These are phyloP conservation scores for Cercospora canescens DNA, from an alignment of 2,329 filamentous ascomycete species.

Conservation along the genomic window DNA sequence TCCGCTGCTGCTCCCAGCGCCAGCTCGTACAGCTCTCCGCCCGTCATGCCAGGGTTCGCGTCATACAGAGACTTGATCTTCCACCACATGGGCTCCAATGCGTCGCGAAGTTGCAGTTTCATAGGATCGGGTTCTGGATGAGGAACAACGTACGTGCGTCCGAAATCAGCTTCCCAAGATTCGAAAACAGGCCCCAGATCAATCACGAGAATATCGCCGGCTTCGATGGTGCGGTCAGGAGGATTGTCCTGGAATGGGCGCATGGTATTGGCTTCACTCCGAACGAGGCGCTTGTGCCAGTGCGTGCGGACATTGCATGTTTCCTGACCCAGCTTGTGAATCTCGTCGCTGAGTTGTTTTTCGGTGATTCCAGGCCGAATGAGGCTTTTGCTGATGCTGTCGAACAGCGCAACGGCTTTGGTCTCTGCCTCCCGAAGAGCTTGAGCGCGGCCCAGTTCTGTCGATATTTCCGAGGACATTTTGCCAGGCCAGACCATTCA, in stretches of 20 bases:
- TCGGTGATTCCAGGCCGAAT: slow-evolving; percentile 52
- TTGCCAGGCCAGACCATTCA: too few relatives aligned
- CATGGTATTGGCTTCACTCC: slow-evolving; percentile 53
- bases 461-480: too few relatives aligned
- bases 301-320: slow-evolving; percentile 50
- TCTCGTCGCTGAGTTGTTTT: slow-evolving; percentile 50
- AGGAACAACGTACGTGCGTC: slow-evolving; percentile 53
- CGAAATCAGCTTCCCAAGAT: slow-evolving; percentile 56
- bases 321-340: slow-evolving; percentile 46
- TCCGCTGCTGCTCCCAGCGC: slow-evolving; percentile 32
- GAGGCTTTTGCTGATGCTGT: slow-evolving; percentile 50
- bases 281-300: slow-evolving; percentile 56
- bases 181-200: slow-evolving; percentile 56
- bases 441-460: background rate
- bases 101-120: slow-evolving; percentile 48
- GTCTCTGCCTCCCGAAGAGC: slow-evolving; percentile 47
- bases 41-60: slow-evolving; percentile 48
- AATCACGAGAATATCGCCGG: slow-evolving; percentile 54
- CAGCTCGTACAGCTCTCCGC: slow-evolving; percentile 49
- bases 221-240: slow-evolving; percentile 49
- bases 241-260: slow-evolving; percentile 52
- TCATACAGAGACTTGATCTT: slow-evolving; percentile 45
- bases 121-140: slow-evolving; percentile 43
- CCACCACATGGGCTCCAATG: slow-evolving; percentile 50
- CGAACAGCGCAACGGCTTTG: slow-evolving; percentile 46